phyloP scores from a whole-genome alignment of 352 stramenopile species.

The Blastocystis sp. region DNA sequence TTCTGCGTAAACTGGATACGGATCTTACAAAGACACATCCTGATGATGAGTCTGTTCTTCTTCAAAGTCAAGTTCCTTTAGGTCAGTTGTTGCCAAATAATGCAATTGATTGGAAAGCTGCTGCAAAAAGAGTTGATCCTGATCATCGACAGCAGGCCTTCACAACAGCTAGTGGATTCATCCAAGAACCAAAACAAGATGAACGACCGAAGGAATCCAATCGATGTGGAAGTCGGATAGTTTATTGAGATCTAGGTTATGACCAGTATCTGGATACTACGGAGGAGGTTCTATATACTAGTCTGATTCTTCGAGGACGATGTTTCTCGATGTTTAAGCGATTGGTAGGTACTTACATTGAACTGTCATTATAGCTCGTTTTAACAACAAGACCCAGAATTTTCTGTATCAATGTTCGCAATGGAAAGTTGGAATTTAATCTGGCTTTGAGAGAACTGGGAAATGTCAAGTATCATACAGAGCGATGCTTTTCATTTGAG shows the following conservation, averaged over 20 bases:
- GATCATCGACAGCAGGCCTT: conserved; percentile 38
- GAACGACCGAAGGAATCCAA: background rate
- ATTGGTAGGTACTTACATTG: background rate
- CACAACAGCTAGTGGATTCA: background rate
- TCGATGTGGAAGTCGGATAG: background rate
- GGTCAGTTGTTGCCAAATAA: background rate
- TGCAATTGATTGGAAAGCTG: background rate
- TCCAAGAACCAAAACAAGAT: background rate
- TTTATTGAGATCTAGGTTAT: background rate
- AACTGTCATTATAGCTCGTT: conserved; percentile 14
- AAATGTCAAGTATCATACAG: conserved; percentile 44
- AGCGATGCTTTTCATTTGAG: conserved; percentile 50
- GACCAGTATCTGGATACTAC: conserved; percentile 1
- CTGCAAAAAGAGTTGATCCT: background rate
- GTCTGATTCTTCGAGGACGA: conserved; percentile 18
- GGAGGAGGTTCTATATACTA: conserved; percentile 58
- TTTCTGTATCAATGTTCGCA: conserved; percentile 38
- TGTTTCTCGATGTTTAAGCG: background rate
- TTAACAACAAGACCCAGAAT: conserved; percentile 43
- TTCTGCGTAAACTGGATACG: background rate
- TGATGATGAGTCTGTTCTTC: background rate
- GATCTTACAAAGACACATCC: background rate
- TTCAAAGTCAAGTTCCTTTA: background rate
- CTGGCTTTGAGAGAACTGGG: background rate
- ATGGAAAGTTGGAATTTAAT: conserved; percentile 50